Conservation (phyloP, 192 early-diverging fungal species). For the Coemansia sp. region DNA sequence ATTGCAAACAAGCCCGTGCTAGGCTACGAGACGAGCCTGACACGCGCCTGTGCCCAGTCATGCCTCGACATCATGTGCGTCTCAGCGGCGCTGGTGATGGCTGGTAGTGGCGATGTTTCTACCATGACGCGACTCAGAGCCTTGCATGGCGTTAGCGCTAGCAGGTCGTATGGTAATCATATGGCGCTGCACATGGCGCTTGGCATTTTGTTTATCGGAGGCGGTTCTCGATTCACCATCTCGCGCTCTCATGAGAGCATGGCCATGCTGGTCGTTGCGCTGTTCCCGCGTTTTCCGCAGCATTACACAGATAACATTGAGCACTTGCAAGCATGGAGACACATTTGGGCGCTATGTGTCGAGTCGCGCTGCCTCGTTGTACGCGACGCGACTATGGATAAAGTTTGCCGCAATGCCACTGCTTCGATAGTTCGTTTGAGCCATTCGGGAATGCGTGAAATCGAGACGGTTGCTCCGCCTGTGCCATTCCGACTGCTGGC, state of each 20-base stretch:
- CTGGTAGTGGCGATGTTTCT: conserved; percentile 75
- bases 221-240: conserved; percentile 45
- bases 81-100: conserved; percentile 70
- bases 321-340: conserved; percentile 54
- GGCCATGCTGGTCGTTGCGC: conserved; percentile 34
- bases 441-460: background rate
- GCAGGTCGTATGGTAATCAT: conserved; percentile 45
- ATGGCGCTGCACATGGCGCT: conserved; percentile 51
- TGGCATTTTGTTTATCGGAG: conserved; percentile 44
- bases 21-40: conserved; percentile 55
- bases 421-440: background rate
- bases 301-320: conserved; percentile 35
- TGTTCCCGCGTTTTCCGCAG: conserved; percentile 48
- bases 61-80: conserved; percentile 71
- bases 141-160: conserved; percentile 45
- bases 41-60: conserved; percentile 57
- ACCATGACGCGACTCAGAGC: conserved; percentile 59
- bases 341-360: conserved; percentile 48
- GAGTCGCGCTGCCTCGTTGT: conserved; percentile 42
- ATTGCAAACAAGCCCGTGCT: conserved; percentile 12
- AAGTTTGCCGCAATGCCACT: conserved; percentile 26
- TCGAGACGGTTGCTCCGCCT: conserved; percentile 4
- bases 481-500: conserved; percentile 20
- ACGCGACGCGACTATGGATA: conserved; percentile 27
- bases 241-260: conserved; percentile 29